Evolutionary conservation across 352 stramenopile genomes (phyloP), one percentile per base, ranked within the genome.

Genomic region (Phytophthora citricola): DNA sequence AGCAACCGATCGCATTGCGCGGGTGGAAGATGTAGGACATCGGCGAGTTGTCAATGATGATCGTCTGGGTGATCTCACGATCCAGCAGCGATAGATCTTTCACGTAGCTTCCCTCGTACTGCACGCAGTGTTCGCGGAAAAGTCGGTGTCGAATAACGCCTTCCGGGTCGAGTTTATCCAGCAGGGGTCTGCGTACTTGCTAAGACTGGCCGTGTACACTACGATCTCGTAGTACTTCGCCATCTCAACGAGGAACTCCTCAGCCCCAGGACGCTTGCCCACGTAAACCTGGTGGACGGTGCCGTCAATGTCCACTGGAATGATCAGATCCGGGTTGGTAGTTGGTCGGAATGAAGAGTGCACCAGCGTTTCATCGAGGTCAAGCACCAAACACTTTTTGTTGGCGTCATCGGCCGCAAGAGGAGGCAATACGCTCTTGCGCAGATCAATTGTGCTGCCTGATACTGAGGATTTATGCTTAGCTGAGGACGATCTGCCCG

Each of bases 1-100:
- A 94, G 66, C 83, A 92, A 17, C 83, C 83, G 53, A 93, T 91
- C 17, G 86, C 83, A 22, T 93, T 93, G 40, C 75, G 78, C 15
- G 98, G 97, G 75, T 99, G 98, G 74, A 99, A 99, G 36, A 99
- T 83, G 73, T 99, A 99, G 5, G 93, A 98, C 76, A 95, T 96
- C n/a, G 98, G 97, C 53, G 95, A 98, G 76, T 99, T 99, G 81
- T 99, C 98, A 59, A 99, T 98, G 72, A 99, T 99, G 66, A 99
- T 99, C 20, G 88, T 90, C 71, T 98, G 90, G 15, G 78, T 83
- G 24, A 99, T 80, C 26, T 99, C 82, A 26, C 97, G 85, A 65
- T 98, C 93, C 5, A 99, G 70, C 10, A 99, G 59, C 34, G 85
- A 96, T 41, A 99, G 71, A 71, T 99, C 98, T 79, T 99, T 99